phyloP scores from a whole-genome alignment of 495 filamentous ascomycete genomes.

The Thermothielavioides terrestris region DNA sequence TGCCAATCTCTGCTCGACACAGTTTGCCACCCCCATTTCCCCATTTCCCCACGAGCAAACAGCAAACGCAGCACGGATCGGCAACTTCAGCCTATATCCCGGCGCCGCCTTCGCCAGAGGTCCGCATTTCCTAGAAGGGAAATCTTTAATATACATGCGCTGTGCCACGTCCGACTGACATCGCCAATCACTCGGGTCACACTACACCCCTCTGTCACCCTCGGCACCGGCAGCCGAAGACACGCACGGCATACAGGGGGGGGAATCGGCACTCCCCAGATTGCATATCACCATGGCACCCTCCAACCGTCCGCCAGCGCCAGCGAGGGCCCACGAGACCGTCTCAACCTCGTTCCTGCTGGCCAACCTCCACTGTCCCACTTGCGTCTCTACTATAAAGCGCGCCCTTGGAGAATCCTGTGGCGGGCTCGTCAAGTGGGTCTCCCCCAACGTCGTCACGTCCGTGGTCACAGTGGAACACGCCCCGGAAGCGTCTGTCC shows the following conservation, averaged over 20 bases:
- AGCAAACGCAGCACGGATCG: slow-evolving; percentile 8
- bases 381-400: slow-evolving; percentile 50
- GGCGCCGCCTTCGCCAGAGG: background rate
- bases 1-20: background rate
- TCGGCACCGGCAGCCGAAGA: background rate
- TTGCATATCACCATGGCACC: slow-evolving; percentile 18
- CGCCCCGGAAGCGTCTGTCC: slow-evolving; percentile 19
- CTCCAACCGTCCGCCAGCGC: slow-evolving; percentile 8
- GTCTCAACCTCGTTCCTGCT: slow-evolving; percentile 43
- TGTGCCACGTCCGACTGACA: background rate
- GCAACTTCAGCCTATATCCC: slow-evolving; percentile 26
- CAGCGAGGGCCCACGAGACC: slow-evolving; percentile 12
- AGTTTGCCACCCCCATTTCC: background rate
- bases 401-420: slow-evolving; percentile 34
- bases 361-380: slow-evolving; percentile 54
- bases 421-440: slow-evolving; percentile 34
- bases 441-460: slow-evolving; percentile 50
- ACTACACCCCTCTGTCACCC: background rate
- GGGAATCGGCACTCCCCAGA: too few relatives aligned
- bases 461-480: slow-evolving; percentile 43
- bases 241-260: too few relatives aligned
- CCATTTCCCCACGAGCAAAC: background rate
- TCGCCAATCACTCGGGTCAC: slow-evolving; percentile 9
- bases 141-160: slow-evolving; percentile 18
- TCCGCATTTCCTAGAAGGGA: slow-evolving; percentile 24